A percentile compares a stretch with the other conserved stretches of the same genome.
Conservation (phyloP, 1,284 basidiomycete genomes). For the Ganoderma resinaceum region DNA sequence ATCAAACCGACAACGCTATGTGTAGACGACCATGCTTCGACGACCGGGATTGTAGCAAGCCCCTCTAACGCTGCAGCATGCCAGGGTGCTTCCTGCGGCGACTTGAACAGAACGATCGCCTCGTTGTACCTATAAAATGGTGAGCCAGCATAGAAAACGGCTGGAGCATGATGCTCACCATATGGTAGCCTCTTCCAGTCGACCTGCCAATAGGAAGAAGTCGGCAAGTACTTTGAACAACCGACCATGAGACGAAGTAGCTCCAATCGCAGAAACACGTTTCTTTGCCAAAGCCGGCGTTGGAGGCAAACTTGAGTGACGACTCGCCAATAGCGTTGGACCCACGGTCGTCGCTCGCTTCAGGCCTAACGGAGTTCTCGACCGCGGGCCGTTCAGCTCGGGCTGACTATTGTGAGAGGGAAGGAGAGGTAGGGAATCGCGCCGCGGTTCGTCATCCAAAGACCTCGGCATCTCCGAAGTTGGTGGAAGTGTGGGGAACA, state of each 20-base stretch:
- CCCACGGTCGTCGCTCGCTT: conserved; percentile 64
- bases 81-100: conserved; percentile 82
- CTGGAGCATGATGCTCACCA: conserved; percentile 57
- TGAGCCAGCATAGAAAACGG: conserved; percentile 7
- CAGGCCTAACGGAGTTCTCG: conserved; percentile 48
- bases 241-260: conserved; percentile 77
- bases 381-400: conserved; percentile 53
- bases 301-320: conserved; percentile 57
- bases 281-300: conserved; percentile 51
- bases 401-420: conserved; percentile 63
- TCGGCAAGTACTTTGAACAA: conserved; percentile 90
- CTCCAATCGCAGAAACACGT: conserved; percentile 66
- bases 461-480: conserved; percentile 64
- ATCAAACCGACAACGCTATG: conserved; percentile 67
- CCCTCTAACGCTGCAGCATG: conserved; percentile 88
- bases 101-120: conserved; percentile 76
- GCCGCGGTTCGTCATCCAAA: conserved; percentile 50
- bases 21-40: conserved; percentile 83
- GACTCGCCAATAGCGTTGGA: conserved; percentile 41
- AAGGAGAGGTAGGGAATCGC: conserved; percentile 52
- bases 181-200: conserved; percentile 79
- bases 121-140: conserved; percentile 76
- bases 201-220: conserved; percentile 84
- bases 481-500: conserved; percentile 67
- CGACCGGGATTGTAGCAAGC: conserved; percentile 75